phyloP scores from a whole-genome alignment of 768 basidiomycete genomes.

The Leccinum arenicola region DNA sequence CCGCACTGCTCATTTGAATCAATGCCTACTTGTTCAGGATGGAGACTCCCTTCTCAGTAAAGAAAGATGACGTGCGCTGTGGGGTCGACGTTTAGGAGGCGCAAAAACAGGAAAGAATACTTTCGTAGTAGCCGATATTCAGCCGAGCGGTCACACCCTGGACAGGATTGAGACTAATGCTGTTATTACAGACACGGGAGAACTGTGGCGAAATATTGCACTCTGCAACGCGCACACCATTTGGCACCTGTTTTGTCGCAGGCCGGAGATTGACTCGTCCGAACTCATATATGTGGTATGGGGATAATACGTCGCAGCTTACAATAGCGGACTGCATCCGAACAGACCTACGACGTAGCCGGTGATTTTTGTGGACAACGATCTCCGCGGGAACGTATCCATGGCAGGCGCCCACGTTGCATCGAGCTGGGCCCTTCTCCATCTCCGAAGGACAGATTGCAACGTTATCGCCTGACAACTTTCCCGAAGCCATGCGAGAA shows the following conservation, averaged over 20 bases:
- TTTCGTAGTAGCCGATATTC: background rate
- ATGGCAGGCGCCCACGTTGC: conserved; percentile 28
- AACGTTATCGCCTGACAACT: conserved; percentile 22
- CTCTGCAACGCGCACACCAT: conserved; percentile 5
- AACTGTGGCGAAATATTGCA: background rate
- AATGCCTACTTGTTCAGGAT: conserved; percentile 7
- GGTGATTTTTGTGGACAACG: conserved; percentile 12
- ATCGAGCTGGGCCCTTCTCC: conserved; percentile 13
- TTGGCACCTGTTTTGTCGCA: conserved; percentile 6
- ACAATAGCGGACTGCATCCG: conserved; percentile 10
- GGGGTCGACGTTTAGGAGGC: conserved; percentile 22
- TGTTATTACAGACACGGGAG: background rate
- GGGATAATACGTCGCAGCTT: conserved; percentile 21
- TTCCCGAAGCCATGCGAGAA: conserved; percentile 13
- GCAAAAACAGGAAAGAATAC: background rate
- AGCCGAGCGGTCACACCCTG: background rate
- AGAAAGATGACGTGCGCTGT: conserved; percentile 21
- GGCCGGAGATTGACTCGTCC: conserved; percentile 22
- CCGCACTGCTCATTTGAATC: background rate
- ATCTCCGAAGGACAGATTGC: conserved; percentile 19
- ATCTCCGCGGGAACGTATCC: conserved; percentile 34
- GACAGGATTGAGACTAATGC: background rate
- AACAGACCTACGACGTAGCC: background rate
- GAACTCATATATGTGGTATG: conserved; percentile 7
- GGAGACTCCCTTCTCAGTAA: conserved; percentile 3